Conservation (phyloP, 78 protist genomes). For the Ministeria vibrans region DNA sequence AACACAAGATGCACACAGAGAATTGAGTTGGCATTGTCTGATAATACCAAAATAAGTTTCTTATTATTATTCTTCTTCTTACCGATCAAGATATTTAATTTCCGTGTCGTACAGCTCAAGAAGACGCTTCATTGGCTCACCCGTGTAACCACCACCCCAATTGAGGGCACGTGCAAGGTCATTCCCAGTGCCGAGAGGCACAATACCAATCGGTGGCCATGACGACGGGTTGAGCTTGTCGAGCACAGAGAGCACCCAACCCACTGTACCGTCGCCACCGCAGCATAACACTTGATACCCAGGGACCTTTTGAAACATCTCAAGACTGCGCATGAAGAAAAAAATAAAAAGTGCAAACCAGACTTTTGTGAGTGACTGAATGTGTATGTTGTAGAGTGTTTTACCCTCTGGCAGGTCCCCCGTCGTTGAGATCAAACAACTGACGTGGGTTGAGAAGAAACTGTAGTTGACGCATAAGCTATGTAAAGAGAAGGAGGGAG, state of each 20-base stretch:
- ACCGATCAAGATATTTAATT: slow-evolving; percentile 33
- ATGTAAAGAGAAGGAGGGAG: too few species aligned
- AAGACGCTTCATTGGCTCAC: slow-evolving; percentile 6
- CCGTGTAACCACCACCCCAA: slow-evolving; percentile 72
- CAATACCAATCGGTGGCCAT: slow-evolving; percentile 26
- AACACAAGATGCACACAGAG: background rate
- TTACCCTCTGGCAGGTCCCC: background rate
- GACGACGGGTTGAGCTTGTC: slow-evolving; percentile 18
- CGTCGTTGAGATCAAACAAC: background rate
- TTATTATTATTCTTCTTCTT: too few species aligned
- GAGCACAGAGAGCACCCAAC: slow-evolving; percentile 55
- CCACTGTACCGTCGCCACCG: slow-evolving; percentile 82
- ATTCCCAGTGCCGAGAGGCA: slow-evolving; percentile 85
- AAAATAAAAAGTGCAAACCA: background rate
- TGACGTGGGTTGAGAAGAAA: background rate
- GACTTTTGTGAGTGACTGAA: background rate
- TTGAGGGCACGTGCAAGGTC: slow-evolving; percentile 71
- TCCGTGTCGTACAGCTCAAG: slow-evolving; percentile 23
- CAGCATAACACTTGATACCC: slow-evolving; percentile 45
- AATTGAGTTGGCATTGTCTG: too few species aligned
- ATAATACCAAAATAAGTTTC: too few species aligned
- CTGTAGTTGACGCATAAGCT: background rate
- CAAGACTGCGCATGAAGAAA: background rate
- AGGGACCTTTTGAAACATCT: background rate
- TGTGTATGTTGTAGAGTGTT: background rate